A percentile compares a stretch with the other conserved stretches of the same genome.
These are phyloP conservation scores for Tetracladium setigerum DNA, from an alignment of 495 filamentous ascomycete species.

Conservation along the genomic window DNA sequence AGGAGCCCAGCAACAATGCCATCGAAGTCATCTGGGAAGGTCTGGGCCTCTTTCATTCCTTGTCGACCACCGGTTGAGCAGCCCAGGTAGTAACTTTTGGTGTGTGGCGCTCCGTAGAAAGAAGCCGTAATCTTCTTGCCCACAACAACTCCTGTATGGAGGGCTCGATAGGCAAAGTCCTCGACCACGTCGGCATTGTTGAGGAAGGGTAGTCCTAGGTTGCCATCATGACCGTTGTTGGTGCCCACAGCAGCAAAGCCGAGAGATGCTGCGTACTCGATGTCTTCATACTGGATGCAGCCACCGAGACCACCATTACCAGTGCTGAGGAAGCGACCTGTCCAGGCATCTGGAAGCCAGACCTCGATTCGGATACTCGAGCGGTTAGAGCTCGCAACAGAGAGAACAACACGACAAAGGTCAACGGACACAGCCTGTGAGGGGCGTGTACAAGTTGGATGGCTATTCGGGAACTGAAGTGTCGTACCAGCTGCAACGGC, in stretches of 20 bases:
- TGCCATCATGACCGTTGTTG: slow-evolving; percentile 52
- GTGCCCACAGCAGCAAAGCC: slow-evolving; percentile 52
- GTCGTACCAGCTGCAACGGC: slow-evolving; percentile 42
- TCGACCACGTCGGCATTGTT: slow-evolving; percentile 21
- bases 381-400: slow-evolving; percentile 42
- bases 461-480: slow-evolving; percentile 37
- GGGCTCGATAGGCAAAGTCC: slow-evolving; percentile 22
- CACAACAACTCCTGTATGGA: slow-evolving; percentile 41
- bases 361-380: slow-evolving; percentile 48
- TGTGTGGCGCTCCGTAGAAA: slow-evolving; percentile 35
- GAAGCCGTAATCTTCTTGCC: slow-evolving; percentile 27
- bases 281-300: slow-evolving; percentile 17
- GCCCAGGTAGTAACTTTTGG: slow-evolving; percentile 45
- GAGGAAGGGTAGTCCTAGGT: slow-evolving; percentile 27
- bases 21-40: slow-evolving; percentile 52
- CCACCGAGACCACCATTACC: slow-evolving; percentile 16
- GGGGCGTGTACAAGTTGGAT: slow-evolving; percentile 33
- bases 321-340: slow-evolving; percentile 15
- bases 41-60: slow-evolving; percentile 43
- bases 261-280: slow-evolving; percentile 23
- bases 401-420: slow-evolving; percentile 49
- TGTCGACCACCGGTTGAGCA: slow-evolving; percentile 54
- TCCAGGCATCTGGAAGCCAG: slow-evolving; percentile 43
- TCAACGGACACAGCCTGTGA: slow-evolving; percentile 38
- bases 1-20: slow-evolving; percentile 56